phyloP scores from a whole-genome alignment of 2,329 filamentous ascomycete species.

The Teratosphaeria gauchensis region DNA sequence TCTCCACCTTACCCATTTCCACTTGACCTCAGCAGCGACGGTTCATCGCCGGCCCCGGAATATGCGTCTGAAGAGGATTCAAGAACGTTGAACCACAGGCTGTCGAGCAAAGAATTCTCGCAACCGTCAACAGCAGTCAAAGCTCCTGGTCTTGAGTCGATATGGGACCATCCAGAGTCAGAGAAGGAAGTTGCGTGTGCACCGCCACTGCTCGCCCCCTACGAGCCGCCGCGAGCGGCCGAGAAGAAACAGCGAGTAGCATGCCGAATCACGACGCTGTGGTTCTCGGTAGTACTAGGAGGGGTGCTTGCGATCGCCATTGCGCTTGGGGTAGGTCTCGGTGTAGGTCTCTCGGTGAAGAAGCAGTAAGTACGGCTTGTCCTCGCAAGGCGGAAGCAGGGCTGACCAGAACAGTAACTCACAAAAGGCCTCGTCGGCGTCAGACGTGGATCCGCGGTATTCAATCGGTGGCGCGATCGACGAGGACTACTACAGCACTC shows the following conservation, averaged over 20 bases:
- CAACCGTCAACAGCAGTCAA: slow-evolving; percentile 10
- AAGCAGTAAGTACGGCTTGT: neutral
- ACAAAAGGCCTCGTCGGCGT: neutral
- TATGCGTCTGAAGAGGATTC: neutral
- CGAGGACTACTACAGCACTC: slow-evolving; percentile 28
- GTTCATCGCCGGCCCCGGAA: neutral
- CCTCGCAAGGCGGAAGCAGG: neutral
- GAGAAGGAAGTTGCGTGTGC: slow-evolving; percentile 22
- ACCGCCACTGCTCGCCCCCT: slow-evolving; percentile 6
- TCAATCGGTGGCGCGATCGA: slow-evolving; percentile 32
- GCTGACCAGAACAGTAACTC: neutral
- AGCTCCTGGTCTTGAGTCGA: slow-evolving; percentile 19
- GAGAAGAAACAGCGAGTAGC: neutral
- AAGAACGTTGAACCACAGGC: neutral
- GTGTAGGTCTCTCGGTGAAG: neutral
- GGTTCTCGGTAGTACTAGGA: neutral
- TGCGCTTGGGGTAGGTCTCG: neutral
- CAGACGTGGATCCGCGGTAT: slow-evolving; percentile 11
- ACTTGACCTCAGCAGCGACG: neutral
- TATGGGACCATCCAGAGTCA: slow-evolving; percentile 13
- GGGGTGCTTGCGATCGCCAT: neutral
- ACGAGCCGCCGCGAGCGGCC: slow-evolving; percentile 4
- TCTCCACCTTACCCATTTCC: neutral
- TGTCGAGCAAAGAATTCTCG: neutral
- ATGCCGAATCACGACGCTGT: neutral